Percentiles rank a stretch among this genome's conserved stretches.
phyloP scores from a whole-genome alignment of 1,284 basidiomycete species.

The Naganishia cerealis region DNA sequence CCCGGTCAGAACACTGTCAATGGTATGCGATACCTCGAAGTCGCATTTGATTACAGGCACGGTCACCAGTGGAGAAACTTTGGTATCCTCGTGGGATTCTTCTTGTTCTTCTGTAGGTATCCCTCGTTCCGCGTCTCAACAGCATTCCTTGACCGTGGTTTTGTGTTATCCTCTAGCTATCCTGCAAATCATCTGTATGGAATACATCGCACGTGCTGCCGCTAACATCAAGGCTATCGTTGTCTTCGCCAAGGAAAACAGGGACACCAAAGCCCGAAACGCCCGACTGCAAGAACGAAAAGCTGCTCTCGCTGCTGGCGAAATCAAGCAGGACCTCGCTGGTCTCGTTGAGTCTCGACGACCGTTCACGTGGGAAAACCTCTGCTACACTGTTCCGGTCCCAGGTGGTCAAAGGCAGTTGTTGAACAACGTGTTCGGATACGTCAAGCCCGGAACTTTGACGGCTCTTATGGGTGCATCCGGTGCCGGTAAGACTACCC shows the following conservation, averaged over 20 bases:
- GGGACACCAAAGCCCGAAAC: constrained; percentile 68
- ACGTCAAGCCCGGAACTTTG: constrained; percentile 60
- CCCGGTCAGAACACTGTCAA: constrained; percentile 46
- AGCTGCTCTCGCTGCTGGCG: constrained; percentile 52
- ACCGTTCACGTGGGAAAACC: constrained; percentile 56
- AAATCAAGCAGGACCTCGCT: constrained; percentile 52
- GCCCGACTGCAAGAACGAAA: constrained; percentile 62
- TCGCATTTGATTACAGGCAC: constrained; percentile 42
- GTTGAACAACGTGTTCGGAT: constrained; percentile 60
- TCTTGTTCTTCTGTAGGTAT: constrained; percentile 60
- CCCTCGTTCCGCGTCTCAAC: constrained; percentile 46
- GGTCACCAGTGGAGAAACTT: constrained; percentile 42
- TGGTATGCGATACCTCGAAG: constrained; percentile 53
- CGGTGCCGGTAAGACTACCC: constrained; percentile 61
- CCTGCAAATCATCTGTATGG: constrained; percentile 49
- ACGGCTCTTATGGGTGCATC: constrained; percentile 64
- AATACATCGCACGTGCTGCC: constrained; percentile 47
- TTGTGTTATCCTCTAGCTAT: constrained; percentile 38
- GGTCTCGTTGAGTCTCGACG: constrained; percentile 51
- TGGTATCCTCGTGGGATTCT: constrained; percentile 59
- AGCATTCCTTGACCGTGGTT: background rate
- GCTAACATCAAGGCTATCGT: constrained; percentile 55
- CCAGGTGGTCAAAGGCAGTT: constrained; percentile 57
- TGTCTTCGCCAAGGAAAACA: constrained; percentile 70
- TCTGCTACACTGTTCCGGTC: constrained; percentile 58